Evolutionary conservation across 108 stramenopile species (phyloP), one percentile per base, ranked within the genome.

Genomic region (Mediolabrus comicus): DNA sequence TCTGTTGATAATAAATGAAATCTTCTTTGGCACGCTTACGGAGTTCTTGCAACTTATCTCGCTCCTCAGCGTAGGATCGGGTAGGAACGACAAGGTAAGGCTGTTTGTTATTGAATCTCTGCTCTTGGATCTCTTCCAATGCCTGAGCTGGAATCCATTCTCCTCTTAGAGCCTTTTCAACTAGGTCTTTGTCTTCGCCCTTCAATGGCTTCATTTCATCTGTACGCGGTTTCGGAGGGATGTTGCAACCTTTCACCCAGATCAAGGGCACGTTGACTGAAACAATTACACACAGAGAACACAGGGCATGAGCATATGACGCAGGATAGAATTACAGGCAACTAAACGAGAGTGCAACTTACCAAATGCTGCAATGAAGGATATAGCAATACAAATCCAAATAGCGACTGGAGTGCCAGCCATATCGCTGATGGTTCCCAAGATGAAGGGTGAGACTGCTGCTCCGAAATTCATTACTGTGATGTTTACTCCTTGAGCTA

Each of bases 391-490:
- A 17, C 65, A 34, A 55, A 66, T 55, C 65, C 65, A 66, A 17
- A 66, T 66, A 11, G 35, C 65, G 26, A 9, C 9, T 16, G 65
- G 31, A 17, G 65, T 66, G 19, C 65, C 65, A 29, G 24, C 16
- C 16, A 17, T 12, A 66, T 66, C 65, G 4, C 26, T 13, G 5
- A 39, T 28, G 8, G 28, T 6, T 16, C 65, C 65, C 2, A 66
- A 22, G 2, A 66, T 8, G 22, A 32, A 66, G 31, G 65, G 65
- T 26, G 17, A 3, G 3, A 66, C 52, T 1, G 65, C 65, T 14
- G 32, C 36, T 28, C 35, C 65, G 26, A 34, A 53, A 53, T 66
- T 66, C 65, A 66, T 39, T 3, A 66, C 65, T n/a, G 65, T 66
- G 4, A 39, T 66, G 46, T 39, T 39, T 3, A 34, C 16, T 7